phyloP scores from a whole-genome alignment of 148 eudicot species.

The Vaccinium darrowii region DNA sequence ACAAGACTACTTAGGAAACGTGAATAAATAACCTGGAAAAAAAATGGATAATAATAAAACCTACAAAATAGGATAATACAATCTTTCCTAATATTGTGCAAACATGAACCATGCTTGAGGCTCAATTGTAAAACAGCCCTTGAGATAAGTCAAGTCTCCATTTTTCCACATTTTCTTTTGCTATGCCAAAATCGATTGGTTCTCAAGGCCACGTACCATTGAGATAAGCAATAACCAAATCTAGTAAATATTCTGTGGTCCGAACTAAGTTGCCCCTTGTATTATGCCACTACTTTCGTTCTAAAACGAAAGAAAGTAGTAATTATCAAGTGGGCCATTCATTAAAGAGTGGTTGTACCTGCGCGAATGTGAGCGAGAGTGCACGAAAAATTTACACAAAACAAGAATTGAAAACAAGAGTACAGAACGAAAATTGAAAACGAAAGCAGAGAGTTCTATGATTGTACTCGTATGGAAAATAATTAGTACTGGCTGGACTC shows the following conservation, averaged over 20 bases:
- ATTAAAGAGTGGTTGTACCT: not conserved
- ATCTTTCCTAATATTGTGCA: too few relatives aligned
- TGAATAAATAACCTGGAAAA: too few relatives aligned
- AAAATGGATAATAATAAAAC: too few relatives aligned
- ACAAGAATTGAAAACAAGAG: not conserved
- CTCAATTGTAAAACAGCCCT: too few relatives aligned
- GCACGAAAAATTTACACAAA: not conserved
- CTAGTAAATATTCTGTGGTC: not conserved
- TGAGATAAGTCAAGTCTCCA: too few relatives aligned
- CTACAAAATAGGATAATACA: too few relatives aligned
- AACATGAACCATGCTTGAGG: too few relatives aligned
- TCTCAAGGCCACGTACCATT: not conserved
- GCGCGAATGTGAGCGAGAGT: not conserved
- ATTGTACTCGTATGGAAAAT: not conserved
- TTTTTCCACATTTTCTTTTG: too few relatives aligned
- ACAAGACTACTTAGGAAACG: too few relatives aligned
- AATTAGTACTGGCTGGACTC: not conserved
- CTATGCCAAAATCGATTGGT: too few relatives aligned
- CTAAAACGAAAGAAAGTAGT: not conserved
- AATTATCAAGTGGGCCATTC: not conserved
- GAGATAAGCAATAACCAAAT: not conserved
- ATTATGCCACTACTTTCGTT: not conserved
- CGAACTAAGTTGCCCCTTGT: not conserved
- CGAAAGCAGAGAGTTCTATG: not conserved
- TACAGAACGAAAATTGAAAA: not conserved